Conservation (phyloP, 768 basidiomycete genomes). For the Tylopilus rubrobrunneus region DNA sequence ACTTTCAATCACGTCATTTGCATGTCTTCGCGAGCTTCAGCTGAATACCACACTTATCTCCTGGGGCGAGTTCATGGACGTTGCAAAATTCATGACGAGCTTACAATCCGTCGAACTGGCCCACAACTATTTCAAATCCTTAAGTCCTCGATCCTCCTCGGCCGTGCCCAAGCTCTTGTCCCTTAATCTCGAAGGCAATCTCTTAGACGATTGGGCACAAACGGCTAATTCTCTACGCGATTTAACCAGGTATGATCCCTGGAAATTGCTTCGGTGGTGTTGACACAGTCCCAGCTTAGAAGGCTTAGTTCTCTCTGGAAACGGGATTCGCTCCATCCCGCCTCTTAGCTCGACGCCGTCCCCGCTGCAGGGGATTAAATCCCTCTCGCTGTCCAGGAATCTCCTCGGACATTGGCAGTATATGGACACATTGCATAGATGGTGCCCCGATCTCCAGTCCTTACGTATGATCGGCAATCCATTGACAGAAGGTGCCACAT, state of each 20-base stretch:
- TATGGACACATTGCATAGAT: conserved; percentile 60
- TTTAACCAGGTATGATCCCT: conserved; percentile 41
- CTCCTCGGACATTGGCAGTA: conserved; percentile 52
- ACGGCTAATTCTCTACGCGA: conserved; percentile 41
- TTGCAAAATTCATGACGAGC: conserved; percentile 50
- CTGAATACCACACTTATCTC: conserved; percentile 68
- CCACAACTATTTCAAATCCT: conserved; percentile 52
- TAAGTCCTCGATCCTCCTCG: conserved; percentile 20
- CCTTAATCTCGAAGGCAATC: conserved; percentile 72
- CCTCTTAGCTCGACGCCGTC: conserved; percentile 10
- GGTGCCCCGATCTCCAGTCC: conserved; percentile 66
- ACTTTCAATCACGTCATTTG: conserved; percentile 42
- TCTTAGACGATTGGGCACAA: conserved; percentile 52
- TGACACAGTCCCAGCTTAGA: conserved; percentile 42
- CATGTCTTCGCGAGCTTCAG: conserved; percentile 58
- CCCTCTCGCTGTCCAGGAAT: conserved; percentile 66
- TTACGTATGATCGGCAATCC: conserved; percentile 65
- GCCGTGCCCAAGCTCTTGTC: conserved; percentile 35
- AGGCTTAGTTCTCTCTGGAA: conserved; percentile 64
- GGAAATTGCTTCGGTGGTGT: background rate
- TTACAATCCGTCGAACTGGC: conserved; percentile 63
- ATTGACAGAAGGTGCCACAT: conserved; percentile 51
- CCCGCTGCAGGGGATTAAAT: conserved; percentile 40
- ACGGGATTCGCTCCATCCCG: conserved; percentile 52
- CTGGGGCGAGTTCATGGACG: conserved; percentile 63